Evolutionary conservation across 202 grass and related monocot genomes (phyloP).

Genomic region (Bolboschoenoplectus hybrid): DNA sequence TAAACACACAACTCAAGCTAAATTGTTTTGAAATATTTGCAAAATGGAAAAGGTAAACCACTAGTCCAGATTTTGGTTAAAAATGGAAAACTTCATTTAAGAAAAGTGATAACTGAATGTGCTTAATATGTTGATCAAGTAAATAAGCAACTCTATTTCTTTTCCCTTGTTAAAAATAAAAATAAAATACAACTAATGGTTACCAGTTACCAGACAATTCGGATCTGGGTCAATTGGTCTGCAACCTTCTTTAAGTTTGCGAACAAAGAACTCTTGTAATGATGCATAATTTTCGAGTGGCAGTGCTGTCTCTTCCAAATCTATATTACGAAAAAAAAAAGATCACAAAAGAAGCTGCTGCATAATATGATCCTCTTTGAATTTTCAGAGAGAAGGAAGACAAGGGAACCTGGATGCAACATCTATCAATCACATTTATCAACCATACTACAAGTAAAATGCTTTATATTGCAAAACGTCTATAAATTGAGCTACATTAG

Average conservation of each 20-base stretch:
- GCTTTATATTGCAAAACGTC: background rate
- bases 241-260: conserved; percentile 70
- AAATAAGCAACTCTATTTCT: conserved; percentile 9
- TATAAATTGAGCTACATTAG: background rate
- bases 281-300: conserved; percentile 82
- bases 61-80: background rate
- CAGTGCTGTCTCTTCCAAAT: conserved; percentile 73
- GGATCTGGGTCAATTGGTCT: conserved; percentile 68
- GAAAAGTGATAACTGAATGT: background rate
- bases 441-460: background rate
- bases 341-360: conserved; percentile 23
- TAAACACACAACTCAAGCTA: background rate
- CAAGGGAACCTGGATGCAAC: background rate
- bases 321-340: conserved; percentile 45
- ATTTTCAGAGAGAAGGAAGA: background rate
- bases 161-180: background rate
- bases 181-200: conserved; percentile 43
- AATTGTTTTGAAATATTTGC: conserved; percentile 7
- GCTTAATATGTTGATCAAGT: conserved; percentile 1
- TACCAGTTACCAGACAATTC: conserved; percentile 85
- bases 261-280: conserved; percentile 75
- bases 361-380: conserved; percentile 10
- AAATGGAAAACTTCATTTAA: background rate
- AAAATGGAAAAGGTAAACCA: background rate
- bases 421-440: background rate